A percentile compares a stretch with the other conserved stretches of the same genome.
Evolutionary conservation across 2,329 filamentous ascomycete genomes (phyloP).

Genomic region (Hirsutella rhossiliensis): DNA sequence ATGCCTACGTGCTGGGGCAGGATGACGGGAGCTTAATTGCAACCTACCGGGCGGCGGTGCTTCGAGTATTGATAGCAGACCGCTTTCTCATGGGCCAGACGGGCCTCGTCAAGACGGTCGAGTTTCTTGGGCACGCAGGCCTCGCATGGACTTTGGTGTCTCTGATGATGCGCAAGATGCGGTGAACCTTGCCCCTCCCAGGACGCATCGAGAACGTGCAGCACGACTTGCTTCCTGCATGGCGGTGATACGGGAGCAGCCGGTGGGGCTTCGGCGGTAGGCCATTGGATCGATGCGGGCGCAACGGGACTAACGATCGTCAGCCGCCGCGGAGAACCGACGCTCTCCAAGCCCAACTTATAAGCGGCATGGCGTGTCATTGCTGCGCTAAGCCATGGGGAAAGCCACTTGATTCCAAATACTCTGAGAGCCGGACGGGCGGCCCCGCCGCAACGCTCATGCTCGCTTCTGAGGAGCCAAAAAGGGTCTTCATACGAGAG

Average conservation of each 20-base stretch:
- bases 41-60: slow-evolving; percentile 24
- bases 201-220: not conserved
- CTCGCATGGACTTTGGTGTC: slow-evolving; percentile 5
- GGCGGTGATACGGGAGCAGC: not conserved
- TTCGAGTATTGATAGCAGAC: slow-evolving; percentile 32
- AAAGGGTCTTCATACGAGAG: too few species aligned
- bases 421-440: not conserved
- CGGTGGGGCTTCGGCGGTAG: not conserved
- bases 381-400: not conserved
- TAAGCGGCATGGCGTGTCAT: not conserved
- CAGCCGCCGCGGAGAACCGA: not conserved
- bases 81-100: slow-evolving; percentile 24
- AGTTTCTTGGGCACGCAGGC: slow-evolving; percentile 9
- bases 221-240: too few species aligned
- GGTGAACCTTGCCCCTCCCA: not conserved
- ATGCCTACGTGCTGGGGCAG: slow-evolving; percentile 31
- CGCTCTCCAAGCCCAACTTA: not conserved
- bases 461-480: too few species aligned
- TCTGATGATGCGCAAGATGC: not conserved
- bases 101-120: slow-evolving; percentile 14
- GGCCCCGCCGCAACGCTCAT: too few species aligned
- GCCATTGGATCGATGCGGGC: not conserved
- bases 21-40: slow-evolving; percentile 14
- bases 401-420: not conserved
- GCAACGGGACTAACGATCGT: not conserved